Percentiles rank a stretch among this genome's conserved stretches.
These are phyloP conservation scores for Forsythia viridissima DNA, from an alignment of 257 asterid genomes.

Conservation along the genomic window DNA sequence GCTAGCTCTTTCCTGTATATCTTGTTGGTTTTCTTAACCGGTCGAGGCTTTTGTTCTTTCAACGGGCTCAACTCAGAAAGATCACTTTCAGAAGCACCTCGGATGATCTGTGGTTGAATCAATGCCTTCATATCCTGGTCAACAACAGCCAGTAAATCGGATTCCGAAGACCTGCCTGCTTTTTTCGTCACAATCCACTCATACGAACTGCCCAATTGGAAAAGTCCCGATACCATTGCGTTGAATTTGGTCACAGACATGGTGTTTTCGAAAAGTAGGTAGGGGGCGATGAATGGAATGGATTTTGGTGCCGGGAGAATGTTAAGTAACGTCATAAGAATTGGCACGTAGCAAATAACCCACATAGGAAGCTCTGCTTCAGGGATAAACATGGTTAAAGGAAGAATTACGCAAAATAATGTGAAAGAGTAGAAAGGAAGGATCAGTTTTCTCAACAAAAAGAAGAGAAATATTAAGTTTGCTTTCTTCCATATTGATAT, in stretches of 20 bases:
- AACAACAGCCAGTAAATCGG: constrained; percentile 50
- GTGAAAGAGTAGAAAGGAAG: constrained; percentile 83
- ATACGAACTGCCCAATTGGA: constrained; percentile 69
- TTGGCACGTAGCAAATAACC: constrained; percentile 61
- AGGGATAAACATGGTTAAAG: constrained; percentile 68
- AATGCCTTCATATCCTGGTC: constrained; percentile 35
- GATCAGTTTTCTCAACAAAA: constrained; percentile 59
- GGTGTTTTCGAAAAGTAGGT: constrained; percentile 69
- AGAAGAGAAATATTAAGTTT: constrained; percentile 65
- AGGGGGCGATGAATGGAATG: constrained; percentile 69
- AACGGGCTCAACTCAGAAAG: constrained; percentile 32
- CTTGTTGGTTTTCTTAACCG: constrained; percentile 54
- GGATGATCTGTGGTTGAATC: constrained; percentile 30
- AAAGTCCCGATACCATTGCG: constrained; percentile 66
- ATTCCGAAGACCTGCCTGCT: constrained; percentile 62
- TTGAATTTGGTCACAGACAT: constrained; percentile 77
- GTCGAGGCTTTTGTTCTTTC: constrained; percentile 30
- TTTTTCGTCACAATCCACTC: constrained; percentile 76
- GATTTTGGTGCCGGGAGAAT: constrained; percentile 64
- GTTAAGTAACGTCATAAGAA: constrained; percentile 57
- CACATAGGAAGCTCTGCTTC: constrained; percentile 66
- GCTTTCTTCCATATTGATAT: constrained; percentile 69
- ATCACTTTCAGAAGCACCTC: constrained; percentile 45
- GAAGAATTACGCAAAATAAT: constrained; percentile 65
- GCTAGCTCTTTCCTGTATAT: constrained; percentile 71